A percentile compares a stretch with the other conserved stretches of the same genome.
Evolutionary conservation across 345 rosid species (phyloP).

Genomic region (Ceriops decandra): DNA sequence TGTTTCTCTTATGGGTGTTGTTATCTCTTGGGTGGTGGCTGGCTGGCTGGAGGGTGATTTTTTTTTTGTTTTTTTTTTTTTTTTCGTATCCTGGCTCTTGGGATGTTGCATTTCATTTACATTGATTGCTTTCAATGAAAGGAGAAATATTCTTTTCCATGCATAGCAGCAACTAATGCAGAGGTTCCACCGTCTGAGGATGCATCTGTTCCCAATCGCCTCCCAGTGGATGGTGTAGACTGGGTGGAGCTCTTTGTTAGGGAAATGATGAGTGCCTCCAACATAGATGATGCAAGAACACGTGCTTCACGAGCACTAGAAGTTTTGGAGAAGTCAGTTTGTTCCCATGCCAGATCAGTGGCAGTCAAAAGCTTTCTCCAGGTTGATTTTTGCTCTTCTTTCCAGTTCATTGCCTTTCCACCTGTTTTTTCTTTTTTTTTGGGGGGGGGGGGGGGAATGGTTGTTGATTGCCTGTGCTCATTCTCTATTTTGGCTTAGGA

Average conservation of each 20-base stretch:
- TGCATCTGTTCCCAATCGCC: conserved; percentile 25
- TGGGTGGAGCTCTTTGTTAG: conserved; percentile 84
- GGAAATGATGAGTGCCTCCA: conserved; percentile 69
- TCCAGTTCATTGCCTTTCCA: background rate
- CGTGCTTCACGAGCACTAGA: conserved; percentile 82
- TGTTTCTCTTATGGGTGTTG: too few relatives aligned
- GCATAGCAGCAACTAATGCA: conserved; percentile 25
- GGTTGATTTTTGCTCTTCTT: conserved; percentile 27
- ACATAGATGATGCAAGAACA: conserved; percentile 69
- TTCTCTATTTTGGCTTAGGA: conserved; percentile 36
- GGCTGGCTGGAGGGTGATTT: too few relatives aligned
- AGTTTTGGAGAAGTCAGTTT: conserved; percentile 68
- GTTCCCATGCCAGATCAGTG: conserved; percentile 53
- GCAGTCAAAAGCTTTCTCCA: conserved; percentile 48
- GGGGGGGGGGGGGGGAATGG: background rate
- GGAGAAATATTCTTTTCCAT: conserved; percentile 20
- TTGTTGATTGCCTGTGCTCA: background rate
- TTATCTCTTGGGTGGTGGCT: too few relatives aligned
- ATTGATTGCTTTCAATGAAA: conserved; percentile 5
- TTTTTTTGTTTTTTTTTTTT: too few relatives aligned
- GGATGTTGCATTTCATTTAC: background rate
- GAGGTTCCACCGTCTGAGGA: conserved; percentile 31
- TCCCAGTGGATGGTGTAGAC: conserved; percentile 54
- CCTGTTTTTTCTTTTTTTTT: background rate
- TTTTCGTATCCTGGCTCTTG: background rate